Conservation (phyloP, 371 early-diverging fungal species). For the Lichtheimia hyalospora region DNA sequence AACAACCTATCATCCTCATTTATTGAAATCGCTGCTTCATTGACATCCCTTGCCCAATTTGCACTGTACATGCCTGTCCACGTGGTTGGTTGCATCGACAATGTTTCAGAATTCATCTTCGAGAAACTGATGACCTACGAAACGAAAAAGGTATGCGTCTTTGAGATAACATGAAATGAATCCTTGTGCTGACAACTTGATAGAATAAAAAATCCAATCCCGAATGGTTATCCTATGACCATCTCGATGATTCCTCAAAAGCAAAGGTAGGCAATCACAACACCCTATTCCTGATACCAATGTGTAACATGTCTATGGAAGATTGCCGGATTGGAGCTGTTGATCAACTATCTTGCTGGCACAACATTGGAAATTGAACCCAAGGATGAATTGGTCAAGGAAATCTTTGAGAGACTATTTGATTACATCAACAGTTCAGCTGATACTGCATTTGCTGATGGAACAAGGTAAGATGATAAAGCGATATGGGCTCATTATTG, state of each 20-base stretch:
- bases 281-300: background rate
- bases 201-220: conserved; percentile 8
- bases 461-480: too few species aligned
- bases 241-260: conserved; percentile 24
- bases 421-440: background rate
- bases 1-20: conserved; percentile 31
- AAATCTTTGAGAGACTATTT: background rate
- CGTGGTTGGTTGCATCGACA: conserved; percentile 42
- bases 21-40: conserved; percentile 36
- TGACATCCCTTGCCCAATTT: conserved; percentile 59
- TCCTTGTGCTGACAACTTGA: background rate
- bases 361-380: too few species aligned
- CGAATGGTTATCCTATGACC: conserved; percentile 37
- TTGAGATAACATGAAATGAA: background rate
- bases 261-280: conserved; percentile 23
- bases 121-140: conserved; percentile 43
- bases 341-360: conserved; percentile 29
- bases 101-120: conserved; percentile 57
- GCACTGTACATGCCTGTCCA: conserved; percentile 51
- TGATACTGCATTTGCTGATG: too few species aligned
- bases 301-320: background rate
- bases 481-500: background rate
- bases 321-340: conserved; percentile 28
- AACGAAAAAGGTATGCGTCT: background rate
- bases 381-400: too few species aligned